A percentile compares a stretch with the other conserved stretches of the same genome.
phyloP scores from a whole-genome alignment of 139 green algal genomes.

The Asterochloris sp. region DNA sequence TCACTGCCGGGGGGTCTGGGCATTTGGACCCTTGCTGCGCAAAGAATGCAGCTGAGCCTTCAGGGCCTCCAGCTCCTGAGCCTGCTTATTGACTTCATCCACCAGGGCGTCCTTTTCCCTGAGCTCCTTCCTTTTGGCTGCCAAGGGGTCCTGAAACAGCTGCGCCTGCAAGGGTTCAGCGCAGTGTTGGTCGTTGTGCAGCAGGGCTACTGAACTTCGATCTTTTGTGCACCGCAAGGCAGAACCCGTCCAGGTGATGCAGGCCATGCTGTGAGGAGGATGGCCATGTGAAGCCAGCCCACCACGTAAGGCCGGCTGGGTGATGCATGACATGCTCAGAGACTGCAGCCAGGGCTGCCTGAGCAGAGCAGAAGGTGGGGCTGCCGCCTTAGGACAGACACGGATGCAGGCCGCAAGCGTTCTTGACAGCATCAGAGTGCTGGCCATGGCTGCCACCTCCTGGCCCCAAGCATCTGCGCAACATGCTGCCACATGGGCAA shows the following conservation, averaged over 20 bases:
- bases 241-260: background rate
- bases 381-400: too few relatives aligned
- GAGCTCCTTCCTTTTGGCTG: slow-evolving; percentile 35
- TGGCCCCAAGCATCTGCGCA: too few relatives aligned
- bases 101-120: slow-evolving; percentile 63
- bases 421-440: too few relatives aligned
- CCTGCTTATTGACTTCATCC: slow-evolving; percentile 67
- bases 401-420: too few relatives aligned
- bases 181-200: background rate
- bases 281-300: background rate
- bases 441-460: too few relatives aligned
- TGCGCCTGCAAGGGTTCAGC: background rate
- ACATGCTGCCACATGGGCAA: too few relatives aligned
- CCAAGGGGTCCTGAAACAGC: background rate
- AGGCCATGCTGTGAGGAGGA: background rate
- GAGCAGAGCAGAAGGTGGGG: too few relatives aligned
- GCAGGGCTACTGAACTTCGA: background rate
- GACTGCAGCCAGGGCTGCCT: background rate
- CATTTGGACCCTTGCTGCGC: slow-evolving; percentile 33
- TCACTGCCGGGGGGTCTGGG: too few relatives aligned
- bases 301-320: too few relatives aligned
- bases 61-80: slow-evolving; percentile 61
- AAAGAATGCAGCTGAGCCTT: slow-evolving; percentile 57
- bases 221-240: background rate
- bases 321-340: background rate